Evolutionary conservation across 495 filamentous ascomycete genomes (phyloP).

Genomic region (Neurospora sp.): DNA sequence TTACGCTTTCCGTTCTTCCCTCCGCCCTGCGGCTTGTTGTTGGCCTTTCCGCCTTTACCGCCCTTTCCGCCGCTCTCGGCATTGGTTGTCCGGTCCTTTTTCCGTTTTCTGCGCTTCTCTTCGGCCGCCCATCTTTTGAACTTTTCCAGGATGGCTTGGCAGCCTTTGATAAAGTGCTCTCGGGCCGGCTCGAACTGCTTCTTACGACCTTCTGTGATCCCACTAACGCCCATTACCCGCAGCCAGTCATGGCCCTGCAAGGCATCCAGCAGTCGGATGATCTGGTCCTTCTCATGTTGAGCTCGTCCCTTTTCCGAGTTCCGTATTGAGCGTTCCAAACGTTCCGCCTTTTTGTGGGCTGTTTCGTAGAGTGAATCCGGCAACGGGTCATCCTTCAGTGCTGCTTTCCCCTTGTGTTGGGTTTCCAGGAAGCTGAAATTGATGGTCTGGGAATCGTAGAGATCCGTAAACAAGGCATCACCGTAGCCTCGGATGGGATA

Average conservation of each 20-base stretch:
- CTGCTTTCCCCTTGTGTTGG: constrained; percentile 21
- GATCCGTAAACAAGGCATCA: constrained; percentile 35
- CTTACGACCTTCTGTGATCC: constrained; percentile 70
- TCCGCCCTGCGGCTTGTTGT: constrained; percentile 11
- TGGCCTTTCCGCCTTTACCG: constrained; percentile 20
- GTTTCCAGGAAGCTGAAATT: constrained; percentile 45
- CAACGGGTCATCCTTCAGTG: constrained; percentile 52
- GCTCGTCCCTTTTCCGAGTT: constrained; percentile 89
- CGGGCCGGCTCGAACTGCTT: constrained; percentile 81
- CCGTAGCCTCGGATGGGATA: constrained; percentile 37
- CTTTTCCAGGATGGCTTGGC: constrained; percentile 71
- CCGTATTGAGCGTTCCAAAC: constrained; percentile 84
- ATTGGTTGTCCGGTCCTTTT: constrained; percentile 49
- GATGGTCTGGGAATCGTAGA: constrained; percentile 43
- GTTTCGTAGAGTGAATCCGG: constrained; percentile 56
- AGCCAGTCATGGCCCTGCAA: constrained; percentile 90
- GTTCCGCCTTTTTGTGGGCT: constrained; percentile 65
- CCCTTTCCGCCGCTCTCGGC: constrained; percentile 36
- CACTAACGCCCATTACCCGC: constrained; percentile 82
- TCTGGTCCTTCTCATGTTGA: constrained; percentile 81
- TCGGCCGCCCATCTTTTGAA: constrained; percentile 82
- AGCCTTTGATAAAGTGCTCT: constrained; percentile 69
- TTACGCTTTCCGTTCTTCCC: constrained; percentile 17
- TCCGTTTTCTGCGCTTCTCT: constrained; percentile 68
- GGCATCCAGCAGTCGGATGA: constrained; percentile 77